phyloP scores from a whole-genome alignment of 345 rosid genomes.

The Fremontodendron californicum region DNA sequence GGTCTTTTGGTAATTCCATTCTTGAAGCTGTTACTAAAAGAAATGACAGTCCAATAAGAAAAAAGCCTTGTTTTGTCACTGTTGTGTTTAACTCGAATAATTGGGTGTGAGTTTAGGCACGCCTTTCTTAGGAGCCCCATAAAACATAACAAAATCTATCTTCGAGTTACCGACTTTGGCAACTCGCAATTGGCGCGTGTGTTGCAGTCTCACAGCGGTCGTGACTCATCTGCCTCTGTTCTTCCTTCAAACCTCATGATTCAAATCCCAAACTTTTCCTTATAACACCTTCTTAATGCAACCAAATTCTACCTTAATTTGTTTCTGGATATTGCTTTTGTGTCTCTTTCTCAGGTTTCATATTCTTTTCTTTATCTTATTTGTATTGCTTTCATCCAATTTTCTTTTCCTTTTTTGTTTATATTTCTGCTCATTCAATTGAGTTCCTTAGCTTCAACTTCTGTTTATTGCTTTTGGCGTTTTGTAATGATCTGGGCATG shows the following conservation, averaged over 20 bases:
- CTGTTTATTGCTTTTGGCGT: background rate
- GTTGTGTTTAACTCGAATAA: background rate
- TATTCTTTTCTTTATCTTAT: background rate
- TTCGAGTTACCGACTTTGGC: conserved; percentile 23
- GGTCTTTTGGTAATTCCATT: background rate
- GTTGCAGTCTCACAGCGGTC: conserved; percentile 14
- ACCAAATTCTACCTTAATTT: background rate
- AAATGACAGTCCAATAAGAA: background rate
- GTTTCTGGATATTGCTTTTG: background rate
- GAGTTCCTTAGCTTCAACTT: background rate
- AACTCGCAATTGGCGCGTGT: conserved; percentile 30
- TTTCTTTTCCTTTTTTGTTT: background rate
- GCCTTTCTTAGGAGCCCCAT: background rate
- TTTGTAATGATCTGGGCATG: background rate
- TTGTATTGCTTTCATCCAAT: background rate
- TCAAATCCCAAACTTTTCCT: conserved; percentile 1
- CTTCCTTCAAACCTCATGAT: conserved; percentile 1
- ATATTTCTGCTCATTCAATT: background rate
- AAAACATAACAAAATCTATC: background rate
- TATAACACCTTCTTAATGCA: background rate
- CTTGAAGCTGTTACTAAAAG: background rate
- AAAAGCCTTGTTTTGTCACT: background rate
- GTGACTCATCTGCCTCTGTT: background rate
- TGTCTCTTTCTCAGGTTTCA: background rate
- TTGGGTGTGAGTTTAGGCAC: background rate